Percentiles rank a stretch among this genome's conserved stretches.
Evolutionary conservation across 139 green algal genomes (phyloP).

Genomic region (Chlamydomonas sphaeroides): DNA sequence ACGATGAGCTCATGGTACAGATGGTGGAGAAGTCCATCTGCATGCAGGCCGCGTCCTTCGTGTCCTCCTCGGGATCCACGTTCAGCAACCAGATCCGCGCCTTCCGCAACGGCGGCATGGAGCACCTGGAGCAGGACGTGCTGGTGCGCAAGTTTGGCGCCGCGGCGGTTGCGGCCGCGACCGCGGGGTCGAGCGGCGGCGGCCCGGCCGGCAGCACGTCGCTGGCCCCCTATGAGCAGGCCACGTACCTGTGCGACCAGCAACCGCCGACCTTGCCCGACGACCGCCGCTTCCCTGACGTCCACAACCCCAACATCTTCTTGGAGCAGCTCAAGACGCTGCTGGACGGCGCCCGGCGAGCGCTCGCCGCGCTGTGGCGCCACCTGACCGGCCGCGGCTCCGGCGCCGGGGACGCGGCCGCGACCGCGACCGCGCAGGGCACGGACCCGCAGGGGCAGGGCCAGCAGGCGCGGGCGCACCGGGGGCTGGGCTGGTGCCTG

Average conservation of each 20-base stretch:
- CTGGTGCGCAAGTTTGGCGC: conserved; percentile 4
- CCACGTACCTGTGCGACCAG: conserved; percentile 7
- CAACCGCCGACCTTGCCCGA: not conserved
- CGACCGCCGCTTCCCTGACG: not conserved
- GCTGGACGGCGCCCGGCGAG: not conserved
- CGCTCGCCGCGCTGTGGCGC: not conserved
- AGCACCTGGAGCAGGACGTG: not conserved
- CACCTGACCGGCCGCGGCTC: not conserved
- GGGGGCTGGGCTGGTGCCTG: not conserved
- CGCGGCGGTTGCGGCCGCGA: not conserved
- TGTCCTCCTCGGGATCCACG: conserved; percentile 26
- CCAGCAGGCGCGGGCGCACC: not conserved
- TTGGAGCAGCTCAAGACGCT: not conserved
- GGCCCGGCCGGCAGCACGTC: not conserved
- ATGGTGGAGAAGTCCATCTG: conserved; percentile 50
- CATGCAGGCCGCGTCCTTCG: conserved; percentile 28
- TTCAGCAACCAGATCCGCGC: conserved; percentile 38
- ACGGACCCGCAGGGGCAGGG: too few relatives aligned
- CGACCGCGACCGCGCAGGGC: not conserved
- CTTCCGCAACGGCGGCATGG: conserved; percentile 34
- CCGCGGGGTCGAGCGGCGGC: too few relatives aligned
- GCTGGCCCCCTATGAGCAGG: not conserved
- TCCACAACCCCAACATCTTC: conserved; percentile 31
- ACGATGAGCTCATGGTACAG: conserved; percentile 36
- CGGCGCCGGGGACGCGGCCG: too few relatives aligned